Evolutionary conservation across 2,329 filamentous ascomycete genomes (phyloP), one percentile per base, ranked within the genome.

Genomic region (Fusarium bulbicola): DNA sequence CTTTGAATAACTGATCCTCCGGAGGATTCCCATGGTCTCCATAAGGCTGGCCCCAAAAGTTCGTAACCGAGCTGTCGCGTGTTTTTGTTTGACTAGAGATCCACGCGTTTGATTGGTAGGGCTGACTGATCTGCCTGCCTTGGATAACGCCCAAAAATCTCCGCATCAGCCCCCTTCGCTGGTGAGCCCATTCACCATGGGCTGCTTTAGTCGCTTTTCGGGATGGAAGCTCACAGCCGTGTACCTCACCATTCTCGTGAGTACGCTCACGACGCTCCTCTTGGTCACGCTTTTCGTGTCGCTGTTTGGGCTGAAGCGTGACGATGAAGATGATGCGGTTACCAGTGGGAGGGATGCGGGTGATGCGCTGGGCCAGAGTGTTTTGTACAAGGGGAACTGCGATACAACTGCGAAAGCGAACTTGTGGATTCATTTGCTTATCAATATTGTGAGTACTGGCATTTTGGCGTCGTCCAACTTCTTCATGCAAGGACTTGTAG

Each of bases 401-500:
- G 57, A 58, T 15, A 49, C 28, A 7, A 49, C 58, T 3, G 21
- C 52, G 0, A 52, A 20, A 5, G 68, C 54, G 4, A 72, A 72
- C 21, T 46, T 72, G 5, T 64, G 59, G 47, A 74, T 75, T 2
- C 72, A 75, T 47, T 13, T 75, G 9, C 47, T 60, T 34, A 74
- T 75, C 6, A 75, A 75, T 24, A 30, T 74, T 1, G 37, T 75
- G 9, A 57, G 78, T 6, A 82, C 80, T 0, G 60, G 77, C 0
- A 60, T 84, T 16, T 58, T 84, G 16, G 77, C 77, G 1, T 81
- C 79, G 1, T 81, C 79, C 14, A 83, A 83, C 57, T 83, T 81
- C 40, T 81, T 79, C 26, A 82, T 82, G 78, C 82, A 83, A 46
- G 71, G 78, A 2, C 75, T 81, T 3, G 77, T 74, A 1, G 80